Evolutionary conservation across 2,329 filamentous ascomycete genomes (phyloP).

Genomic region (Aspergillus costaricaensis): DNA sequence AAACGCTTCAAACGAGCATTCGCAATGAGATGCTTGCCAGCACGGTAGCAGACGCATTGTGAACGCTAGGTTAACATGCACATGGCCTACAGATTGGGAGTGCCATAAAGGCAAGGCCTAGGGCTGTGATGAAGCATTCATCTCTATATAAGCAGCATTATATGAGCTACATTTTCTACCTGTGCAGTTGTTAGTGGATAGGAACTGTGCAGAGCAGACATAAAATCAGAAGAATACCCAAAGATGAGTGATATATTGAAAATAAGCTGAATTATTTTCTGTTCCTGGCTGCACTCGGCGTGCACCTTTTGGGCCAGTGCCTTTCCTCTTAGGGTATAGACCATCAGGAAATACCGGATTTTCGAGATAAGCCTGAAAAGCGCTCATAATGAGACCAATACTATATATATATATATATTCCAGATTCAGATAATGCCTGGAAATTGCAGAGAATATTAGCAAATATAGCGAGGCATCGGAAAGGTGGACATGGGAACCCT

Average conservation of each 20-base stretch:
- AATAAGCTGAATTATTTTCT: background rate
- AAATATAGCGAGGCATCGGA: background rate
- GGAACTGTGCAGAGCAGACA: background rate
- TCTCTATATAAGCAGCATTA: background rate
- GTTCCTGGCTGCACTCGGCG: background rate
- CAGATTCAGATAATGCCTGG: too few species aligned
- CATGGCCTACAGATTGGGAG: background rate
- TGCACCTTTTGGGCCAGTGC: background rate
- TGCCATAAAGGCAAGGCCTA: background rate
- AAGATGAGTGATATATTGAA: background rate
- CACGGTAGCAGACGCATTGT: background rate
- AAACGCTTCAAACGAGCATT: background rate
- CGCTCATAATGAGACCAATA: too few species aligned
- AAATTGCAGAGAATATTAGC: too few species aligned
- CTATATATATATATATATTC: too few species aligned
- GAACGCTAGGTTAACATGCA: background rate
- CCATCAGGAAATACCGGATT: too few species aligned
- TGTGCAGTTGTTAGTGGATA: background rate
- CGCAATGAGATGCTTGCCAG: background rate
- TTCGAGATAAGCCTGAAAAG: too few species aligned
- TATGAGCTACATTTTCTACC: background rate
- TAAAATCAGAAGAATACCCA: background rate
- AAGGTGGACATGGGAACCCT: slow-evolving; percentile 1
- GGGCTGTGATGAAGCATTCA: background rate
- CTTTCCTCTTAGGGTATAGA: too few species aligned